Conservation (phyloP, 305 asterid genomes). For the Fraxinus baroniana region DNA sequence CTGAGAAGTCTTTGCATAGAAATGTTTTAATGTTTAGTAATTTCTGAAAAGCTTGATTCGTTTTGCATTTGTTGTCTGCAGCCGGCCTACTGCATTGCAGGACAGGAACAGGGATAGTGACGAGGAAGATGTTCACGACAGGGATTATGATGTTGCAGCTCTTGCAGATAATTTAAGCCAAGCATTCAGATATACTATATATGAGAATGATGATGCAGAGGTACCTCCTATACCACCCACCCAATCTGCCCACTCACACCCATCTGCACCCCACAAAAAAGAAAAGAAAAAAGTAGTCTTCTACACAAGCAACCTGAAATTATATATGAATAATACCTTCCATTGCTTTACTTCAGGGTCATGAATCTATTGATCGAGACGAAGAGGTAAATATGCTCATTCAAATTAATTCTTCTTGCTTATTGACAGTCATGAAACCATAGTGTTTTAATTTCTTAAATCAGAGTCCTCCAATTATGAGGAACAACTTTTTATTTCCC, state of each 20-base stretch:
- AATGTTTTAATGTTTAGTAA: background rate
- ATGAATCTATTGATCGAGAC: slow-evolving; percentile 75
- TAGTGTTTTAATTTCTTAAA: background rate
- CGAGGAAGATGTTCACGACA: slow-evolving; percentile 85
- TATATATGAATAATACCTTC: background rate
- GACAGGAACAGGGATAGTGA: slow-evolving; percentile 93
- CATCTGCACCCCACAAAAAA: background rate
- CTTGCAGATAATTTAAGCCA: slow-evolving; percentile 92
- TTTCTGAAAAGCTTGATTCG: slow-evolving; percentile 1
- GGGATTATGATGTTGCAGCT: slow-evolving; percentile 95
- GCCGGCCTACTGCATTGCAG: slow-evolving; percentile 92
- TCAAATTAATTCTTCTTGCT: slow-evolving; percentile 6
- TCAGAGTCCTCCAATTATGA: background rate
- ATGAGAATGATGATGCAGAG: slow-evolving; percentile 87
- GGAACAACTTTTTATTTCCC: slow-evolving; percentile 5
- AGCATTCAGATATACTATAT: slow-evolving; percentile 87
- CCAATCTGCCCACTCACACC: background rate
- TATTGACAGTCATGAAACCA: background rate
- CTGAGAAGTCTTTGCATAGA: background rate
- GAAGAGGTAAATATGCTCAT: slow-evolving; percentile 63
- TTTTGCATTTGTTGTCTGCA: slow-evolving; percentile 36
- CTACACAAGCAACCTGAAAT: background rate
- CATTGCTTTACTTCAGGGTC: slow-evolving; percentile 60
- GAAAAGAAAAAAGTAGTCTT: background rate
- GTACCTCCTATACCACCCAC: slow-evolving; percentile 33